phyloP scores from a whole-genome alignment of 73 alveolate species.

The Paraurostyla sp. region DNA sequence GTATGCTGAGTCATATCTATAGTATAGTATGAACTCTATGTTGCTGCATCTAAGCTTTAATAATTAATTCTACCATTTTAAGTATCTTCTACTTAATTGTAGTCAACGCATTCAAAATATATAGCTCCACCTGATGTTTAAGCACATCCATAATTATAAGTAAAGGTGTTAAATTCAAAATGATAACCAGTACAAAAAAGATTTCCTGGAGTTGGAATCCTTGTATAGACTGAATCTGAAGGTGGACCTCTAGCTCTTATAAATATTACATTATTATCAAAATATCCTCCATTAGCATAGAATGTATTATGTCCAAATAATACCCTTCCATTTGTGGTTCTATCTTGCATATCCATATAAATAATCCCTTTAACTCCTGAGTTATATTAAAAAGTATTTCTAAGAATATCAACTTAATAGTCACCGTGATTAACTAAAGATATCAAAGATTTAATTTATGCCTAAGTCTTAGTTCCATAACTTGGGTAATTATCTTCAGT shows the following conservation, averaged over 20 bases:
- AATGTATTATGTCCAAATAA: too few relatives aligned
- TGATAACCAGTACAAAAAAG: not conserved
- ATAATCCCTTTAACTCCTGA: not conserved
- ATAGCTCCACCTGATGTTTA: not conserved
- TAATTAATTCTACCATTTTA: not conserved
- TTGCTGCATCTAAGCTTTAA: not conserved
- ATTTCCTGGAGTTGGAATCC: not conserved
- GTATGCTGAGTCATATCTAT: not conserved
- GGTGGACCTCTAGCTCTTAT: not conserved
- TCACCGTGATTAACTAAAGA: not conserved
- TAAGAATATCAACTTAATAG: not conserved
- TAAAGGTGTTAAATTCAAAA: not conserved
- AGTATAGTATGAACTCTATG: not conserved
- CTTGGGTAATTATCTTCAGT: not conserved
- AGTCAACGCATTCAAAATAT: not conserved
- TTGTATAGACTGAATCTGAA: not conserved
- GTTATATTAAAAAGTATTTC: not conserved
- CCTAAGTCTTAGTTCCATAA: not conserved
- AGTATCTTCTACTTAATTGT: not conserved
- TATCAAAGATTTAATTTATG: not conserved
- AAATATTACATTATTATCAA: not conserved
- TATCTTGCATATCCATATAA: not conserved
- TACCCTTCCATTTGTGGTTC: not conserved
- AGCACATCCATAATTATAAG: slow-evolving; percentile 17
- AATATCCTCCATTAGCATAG: too few relatives aligned